Base-by-base conservation (phyloP, 768 basidiomycete species). In the Tricholoma hemisulphureum region DNA sequence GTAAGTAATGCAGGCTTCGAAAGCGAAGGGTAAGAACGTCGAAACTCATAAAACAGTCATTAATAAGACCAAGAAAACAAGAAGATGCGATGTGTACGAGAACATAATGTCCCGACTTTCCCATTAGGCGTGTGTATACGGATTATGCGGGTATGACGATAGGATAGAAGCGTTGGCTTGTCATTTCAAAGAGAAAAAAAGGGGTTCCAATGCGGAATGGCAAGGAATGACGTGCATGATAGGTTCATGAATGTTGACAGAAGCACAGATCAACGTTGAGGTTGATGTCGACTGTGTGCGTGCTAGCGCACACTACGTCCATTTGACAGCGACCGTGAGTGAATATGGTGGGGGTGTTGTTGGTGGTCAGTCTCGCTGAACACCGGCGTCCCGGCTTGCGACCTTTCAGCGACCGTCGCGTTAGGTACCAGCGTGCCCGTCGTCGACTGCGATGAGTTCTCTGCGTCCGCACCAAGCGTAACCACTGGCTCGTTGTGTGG, bases 401-500 rank as follows among this genome's bases (percentile, higher is more conserved):
- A 78, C 51, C 78, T 72, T 67, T 83, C 80, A 39, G 75, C 74
- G 62, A 83, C 72, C 34, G 81, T 80, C 58, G 79, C 71, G 55
- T 75, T 81, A 21, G 74, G 80, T 23, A 76, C 65, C 31, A 80
- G 67, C 2, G 79, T 80, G 26, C 69, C 73, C 37, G 75, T 77
- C 10, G 70, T 66, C 26, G 81, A 80, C 18, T 73, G 77, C 9
- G 73, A 74, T 0, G 72, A 76, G 63, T 68, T 69, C 45, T 77
- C 75, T 7, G 75, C 71, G n/a, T 75, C 71, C 14, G 74, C 74
- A 35, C 75, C 75, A 16, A 77, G 55, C n/a, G 75, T 70, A 39
- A 71, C 66, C 28, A 80, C 72, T 20, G 86, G 85, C 64, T 91
- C 86, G 66, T 90, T 91, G 61, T 91, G 87, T 41, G 91, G 91